Conservation (phyloP, 495 filamentous ascomycete genomes). For the Aspergillus ellipticus region DNA sequence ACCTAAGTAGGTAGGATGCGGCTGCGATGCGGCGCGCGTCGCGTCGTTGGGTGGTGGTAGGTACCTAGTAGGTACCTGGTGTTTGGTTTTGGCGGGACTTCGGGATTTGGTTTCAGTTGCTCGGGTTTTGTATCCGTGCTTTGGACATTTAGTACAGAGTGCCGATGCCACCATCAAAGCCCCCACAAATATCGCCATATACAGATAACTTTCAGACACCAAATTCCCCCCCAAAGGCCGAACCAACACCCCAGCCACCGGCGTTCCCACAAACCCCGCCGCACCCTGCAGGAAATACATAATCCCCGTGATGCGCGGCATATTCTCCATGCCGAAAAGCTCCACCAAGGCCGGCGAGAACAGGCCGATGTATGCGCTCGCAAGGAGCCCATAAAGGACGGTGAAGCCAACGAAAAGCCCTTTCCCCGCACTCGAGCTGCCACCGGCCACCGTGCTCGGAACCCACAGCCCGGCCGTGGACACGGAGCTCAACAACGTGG, state of each 20-base stretch:
- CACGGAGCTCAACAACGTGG: slow-evolving; percentile 36
- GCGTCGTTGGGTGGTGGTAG: too few species aligned
- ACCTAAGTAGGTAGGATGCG: too few species aligned
- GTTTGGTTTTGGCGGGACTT: too few species aligned
- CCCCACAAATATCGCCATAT: slow-evolving; percentile 29
- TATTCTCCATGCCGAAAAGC: slow-evolving; percentile 40
- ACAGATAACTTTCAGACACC: slow-evolving; percentile 22
- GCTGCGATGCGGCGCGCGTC: too few species aligned
- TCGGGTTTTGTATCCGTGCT: too few species aligned
- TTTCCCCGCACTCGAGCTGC: slow-evolving; percentile 17
- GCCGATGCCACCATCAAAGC: slow-evolving; percentile 27
- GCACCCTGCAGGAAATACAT: slow-evolving; percentile 43
- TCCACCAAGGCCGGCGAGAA: slow-evolving; percentile 41
- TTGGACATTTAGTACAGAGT: too few species aligned
- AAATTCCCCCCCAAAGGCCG: slow-evolving; percentile 9
- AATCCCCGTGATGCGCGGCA: slow-evolving; percentile 38
- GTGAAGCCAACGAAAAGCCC: slow-evolving; percentile 36
- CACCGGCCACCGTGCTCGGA: slow-evolving; percentile 26
- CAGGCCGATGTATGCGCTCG: slow-evolving; percentile 38
- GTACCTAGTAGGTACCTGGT: too few species aligned
- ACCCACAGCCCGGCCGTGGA: slow-evolving; percentile 37
- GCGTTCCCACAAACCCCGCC: slow-evolving; percentile 40
- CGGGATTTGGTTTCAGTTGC: too few species aligned
- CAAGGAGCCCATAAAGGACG: slow-evolving; percentile 36
- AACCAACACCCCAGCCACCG: slow-evolving; percentile 37